These are phyloP conservation scores for Colletotrichum musae DNA, from an alignment of 2,329 filamentous ascomycete genomes.

Conservation along the genomic window DNA sequence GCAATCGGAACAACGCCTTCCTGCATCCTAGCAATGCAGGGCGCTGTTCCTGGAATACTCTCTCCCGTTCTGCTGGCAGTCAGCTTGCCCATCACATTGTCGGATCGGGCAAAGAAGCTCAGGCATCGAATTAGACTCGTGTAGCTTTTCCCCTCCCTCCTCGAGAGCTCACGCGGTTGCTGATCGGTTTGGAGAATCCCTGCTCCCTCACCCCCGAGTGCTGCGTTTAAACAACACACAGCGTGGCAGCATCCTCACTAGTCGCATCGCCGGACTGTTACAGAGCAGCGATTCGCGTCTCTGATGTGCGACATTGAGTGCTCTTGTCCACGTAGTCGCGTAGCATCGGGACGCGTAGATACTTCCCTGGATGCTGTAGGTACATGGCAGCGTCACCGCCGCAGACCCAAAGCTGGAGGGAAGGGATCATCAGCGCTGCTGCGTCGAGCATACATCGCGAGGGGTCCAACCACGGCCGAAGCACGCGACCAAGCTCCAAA, in stretches of 20 bases:
- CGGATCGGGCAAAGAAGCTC: neutral
- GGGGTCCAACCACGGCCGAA: slow-evolving; percentile 18
- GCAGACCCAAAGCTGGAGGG: slow-evolving; percentile 17
- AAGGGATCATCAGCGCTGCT: slow-evolving; percentile 17
- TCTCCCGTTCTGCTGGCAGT: neutral
- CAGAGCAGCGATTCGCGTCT: slow-evolving; percentile 12
- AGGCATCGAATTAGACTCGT: neutral
- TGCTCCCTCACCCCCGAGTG: neutral
- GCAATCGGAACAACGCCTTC: slow-evolving; percentile 13
- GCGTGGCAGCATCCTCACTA: neutral
- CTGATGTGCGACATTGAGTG: slow-evolving; percentile 2
- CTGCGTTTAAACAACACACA: slow-evolving; percentile 7
- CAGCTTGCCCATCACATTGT: neutral
- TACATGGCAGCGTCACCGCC: slow-evolving; percentile 9
- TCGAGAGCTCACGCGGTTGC: slow-evolving; percentile 8
- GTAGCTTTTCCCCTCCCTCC: neutral
- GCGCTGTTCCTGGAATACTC: slow-evolving; percentile 5
- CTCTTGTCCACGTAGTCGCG: slow-evolving; percentile 1
- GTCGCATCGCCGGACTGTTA: slow-evolving; percentile 7
- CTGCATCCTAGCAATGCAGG: slow-evolving; percentile 12
- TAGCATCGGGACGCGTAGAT: neutral
- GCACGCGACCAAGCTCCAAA: neutral
- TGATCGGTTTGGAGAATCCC: slow-evolving; percentile 37
- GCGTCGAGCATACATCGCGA: neutral
- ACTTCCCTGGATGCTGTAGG: neutral